Conservation (phyloP, 805 yeast species). For the Ogataea populi-albae region DNA sequence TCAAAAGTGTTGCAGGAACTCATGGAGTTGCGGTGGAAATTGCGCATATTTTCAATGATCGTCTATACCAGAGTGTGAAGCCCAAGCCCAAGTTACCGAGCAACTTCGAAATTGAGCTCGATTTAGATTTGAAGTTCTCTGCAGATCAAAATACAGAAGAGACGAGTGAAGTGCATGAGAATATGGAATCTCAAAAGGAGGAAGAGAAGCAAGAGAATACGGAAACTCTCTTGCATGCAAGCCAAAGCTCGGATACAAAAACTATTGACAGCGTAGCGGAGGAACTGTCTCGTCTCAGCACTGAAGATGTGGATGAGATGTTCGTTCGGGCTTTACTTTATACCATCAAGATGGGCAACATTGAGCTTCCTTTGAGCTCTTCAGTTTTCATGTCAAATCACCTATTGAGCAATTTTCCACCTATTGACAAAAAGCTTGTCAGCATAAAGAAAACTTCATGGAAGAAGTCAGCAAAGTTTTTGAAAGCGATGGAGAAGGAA, state of each 20-base stretch:
- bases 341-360: slow-evolving; percentile 54
- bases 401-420: slow-evolving; percentile 70
- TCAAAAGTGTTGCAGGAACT: slow-evolving; percentile 51
- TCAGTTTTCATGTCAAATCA: slow-evolving; percentile 74
- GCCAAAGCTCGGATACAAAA: slow-evolving; percentile 1
- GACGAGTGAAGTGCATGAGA: slow-evolving; percentile 17
- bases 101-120: slow-evolving; percentile 26
- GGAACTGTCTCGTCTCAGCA: slow-evolving; percentile 39
- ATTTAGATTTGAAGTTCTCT: background rate
- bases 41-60: slow-evolving; percentile 67
- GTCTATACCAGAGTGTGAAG: slow-evolving; percentile 51
- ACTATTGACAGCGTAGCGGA: slow-evolving; percentile 34
- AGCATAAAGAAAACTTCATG: slow-evolving; percentile 79
- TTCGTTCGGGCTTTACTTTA: slow-evolving; percentile 70
- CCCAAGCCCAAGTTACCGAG: slow-evolving; percentile 45
- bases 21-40: slow-evolving; percentile 79
- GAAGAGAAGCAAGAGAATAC: background rate
- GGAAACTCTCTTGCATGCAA: slow-evolving; percentile 9
- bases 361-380: slow-evolving; percentile 65
- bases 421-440: slow-evolving; percentile 49
- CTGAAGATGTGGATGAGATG: slow-evolving; percentile 71
- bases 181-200: slow-evolving; percentile 18
- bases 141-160: slow-evolving; percentile 1
- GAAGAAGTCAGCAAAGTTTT: slow-evolving; percentile 83
- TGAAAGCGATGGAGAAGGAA: slow-evolving; percentile 82